Percentiles rank a stretch among this genome's conserved stretches.
Evolutionary conservation across 2,329 filamentous ascomycete genomes (phyloP).

Genomic region (Pseudogymnoascus sp.): DNA sequence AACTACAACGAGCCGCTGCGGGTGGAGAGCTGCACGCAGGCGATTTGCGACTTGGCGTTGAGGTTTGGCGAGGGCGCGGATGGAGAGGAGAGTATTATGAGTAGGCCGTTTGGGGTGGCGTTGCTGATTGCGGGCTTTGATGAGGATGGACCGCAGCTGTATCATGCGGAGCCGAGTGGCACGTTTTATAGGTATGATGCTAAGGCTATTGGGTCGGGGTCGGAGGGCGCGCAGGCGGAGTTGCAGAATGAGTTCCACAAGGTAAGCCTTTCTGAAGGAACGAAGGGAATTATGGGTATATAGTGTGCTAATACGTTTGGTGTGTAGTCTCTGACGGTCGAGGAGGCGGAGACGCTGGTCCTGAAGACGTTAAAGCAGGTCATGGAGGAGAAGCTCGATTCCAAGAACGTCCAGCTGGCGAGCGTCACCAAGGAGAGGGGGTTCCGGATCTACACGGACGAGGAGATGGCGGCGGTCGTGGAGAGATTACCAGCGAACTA

Average conservation of each 20-base stretch:
- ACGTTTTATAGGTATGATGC: slow-evolving; percentile 99
- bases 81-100: slow-evolving; percentile 98
- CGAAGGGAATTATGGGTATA: background rate
- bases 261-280: slow-evolving; percentile 35
- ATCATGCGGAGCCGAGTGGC: slow-evolving; percentile 94
- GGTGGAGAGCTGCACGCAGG: slow-evolving; percentile 97
- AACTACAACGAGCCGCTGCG: slow-evolving; percentile 94
- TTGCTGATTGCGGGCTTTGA: slow-evolving; percentile 95
- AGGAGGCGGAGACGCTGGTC: slow-evolving; percentile 88
- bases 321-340: slow-evolving; percentile 73
- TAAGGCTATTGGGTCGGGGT: slow-evolving; percentile 96
- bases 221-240: slow-evolving; percentile 94
- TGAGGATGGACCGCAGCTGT: slow-evolving; percentile 93
- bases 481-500: slow-evolving; percentile 68
- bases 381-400: slow-evolving; percentile 99
- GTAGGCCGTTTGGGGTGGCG: slow-evolving; percentile 90
- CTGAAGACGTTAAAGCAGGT: slow-evolving; percentile 99
- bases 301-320: slow-evolving; percentile 22
- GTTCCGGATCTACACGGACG: slow-evolving; percentile 97
- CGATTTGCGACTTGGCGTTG: slow-evolving; percentile 94
- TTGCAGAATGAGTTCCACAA: slow-evolving; percentile 99
- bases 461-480: slow-evolving; percentile 92
- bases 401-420: slow-evolving; percentile 96
- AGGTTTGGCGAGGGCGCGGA: slow-evolving; percentile 96
- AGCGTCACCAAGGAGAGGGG: slow-evolving; percentile 97